A percentile compares a stretch with the other conserved stretches of the same genome.
Evolutionary conservation across 2,329 filamentous ascomycete species (phyloP).

Genomic region (Alternaria consortialis): DNA sequence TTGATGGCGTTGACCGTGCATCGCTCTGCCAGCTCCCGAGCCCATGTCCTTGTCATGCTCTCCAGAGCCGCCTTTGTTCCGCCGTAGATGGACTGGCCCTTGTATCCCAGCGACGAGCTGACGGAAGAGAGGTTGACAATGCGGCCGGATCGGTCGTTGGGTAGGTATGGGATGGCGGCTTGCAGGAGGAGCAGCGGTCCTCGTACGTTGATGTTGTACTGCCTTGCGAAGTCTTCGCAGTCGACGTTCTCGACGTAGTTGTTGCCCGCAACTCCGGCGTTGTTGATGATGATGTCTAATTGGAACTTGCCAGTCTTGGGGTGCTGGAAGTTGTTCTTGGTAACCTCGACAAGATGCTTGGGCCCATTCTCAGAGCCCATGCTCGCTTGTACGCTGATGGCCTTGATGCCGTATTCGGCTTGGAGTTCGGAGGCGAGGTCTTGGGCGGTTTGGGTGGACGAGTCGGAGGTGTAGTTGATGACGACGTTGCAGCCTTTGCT

Average conservation of each 20-base stretch:
- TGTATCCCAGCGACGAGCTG: conserved; percentile 65
- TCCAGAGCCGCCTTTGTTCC: conserved; percentile 74
- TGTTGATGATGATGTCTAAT: conserved; percentile 88
- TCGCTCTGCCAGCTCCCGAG: conserved; percentile 67
- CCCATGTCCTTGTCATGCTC: conserved; percentile 74
- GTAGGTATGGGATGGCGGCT: conserved; percentile 74
- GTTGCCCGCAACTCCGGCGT: conserved; percentile 76
- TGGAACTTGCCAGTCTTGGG: conserved; percentile 66
- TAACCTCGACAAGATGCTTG: conserved; percentile 65
- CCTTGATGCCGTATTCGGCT: conserved; percentile 66
- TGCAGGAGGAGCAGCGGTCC: conserved; percentile 82
- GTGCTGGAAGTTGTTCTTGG: conserved; percentile 66
- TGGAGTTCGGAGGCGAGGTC: conserved; percentile 66
- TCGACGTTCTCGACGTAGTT: conserved; percentile 70
- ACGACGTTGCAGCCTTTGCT: conserved; percentile 74
- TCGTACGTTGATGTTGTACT: conserved; percentile 83
- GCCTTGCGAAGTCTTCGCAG: conserved; percentile 71
- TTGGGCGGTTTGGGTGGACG: conserved; percentile 62
- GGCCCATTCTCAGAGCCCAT: conserved; percentile 70
- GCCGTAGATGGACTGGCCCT: conserved; percentile 68
- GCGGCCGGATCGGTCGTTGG: conserved; percentile 70
- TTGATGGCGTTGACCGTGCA: conserved; percentile 73
- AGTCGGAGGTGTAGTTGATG: conserved; percentile 75
- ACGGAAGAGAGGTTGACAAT: conserved; percentile 71
- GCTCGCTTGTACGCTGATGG: conserved; percentile 74